Evolutionary conservation across 495 filamentous ascomycete species (phyloP).

Genomic region (Podospora didyma): DNA sequence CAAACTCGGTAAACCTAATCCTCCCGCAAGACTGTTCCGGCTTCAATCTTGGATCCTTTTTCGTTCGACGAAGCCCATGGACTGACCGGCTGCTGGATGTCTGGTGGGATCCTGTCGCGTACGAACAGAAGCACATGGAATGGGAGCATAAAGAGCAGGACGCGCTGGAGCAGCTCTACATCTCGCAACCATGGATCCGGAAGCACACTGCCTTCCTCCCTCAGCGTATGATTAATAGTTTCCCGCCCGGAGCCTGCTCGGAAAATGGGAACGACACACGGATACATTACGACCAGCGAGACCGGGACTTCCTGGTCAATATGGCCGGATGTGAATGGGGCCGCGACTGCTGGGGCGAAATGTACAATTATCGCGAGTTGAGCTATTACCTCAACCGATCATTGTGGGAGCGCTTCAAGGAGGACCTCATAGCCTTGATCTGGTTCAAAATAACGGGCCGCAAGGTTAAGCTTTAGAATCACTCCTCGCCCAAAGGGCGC

Average conservation of each 20-base stretch:
- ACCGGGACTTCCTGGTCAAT: slow-evolving; percentile 94
- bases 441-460: slow-evolving; percentile 54
- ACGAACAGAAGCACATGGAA: slow-evolving; percentile 98
- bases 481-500: neutral
- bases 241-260: slow-evolving; percentile 80
- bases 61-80: slow-evolving; percentile 79
- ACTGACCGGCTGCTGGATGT: slow-evolving; percentile 89
- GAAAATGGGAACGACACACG: slow-evolving; percentile 67
- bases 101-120: slow-evolving; percentile 98
- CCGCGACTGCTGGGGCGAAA: slow-evolving; percentile 95
- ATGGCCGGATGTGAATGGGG: slow-evolving; percentile 98
- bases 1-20: slow-evolving; percentile 76
- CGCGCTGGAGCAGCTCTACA: slow-evolving; percentile 88
- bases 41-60: slow-evolving; percentile 97
- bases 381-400: slow-evolving; percentile 81
- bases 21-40: slow-evolving; percentile 92
- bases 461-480: slow-evolving; percentile 44
- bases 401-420: slow-evolving; percentile 70
- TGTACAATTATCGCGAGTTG: slow-evolving; percentile 86
- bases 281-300: slow-evolving; percentile 82
- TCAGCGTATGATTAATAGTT: slow-evolving; percentile 91
- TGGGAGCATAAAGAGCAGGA: slow-evolving; percentile 99
- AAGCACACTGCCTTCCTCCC: slow-evolving; percentile 83
- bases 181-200: slow-evolving; percentile 87
- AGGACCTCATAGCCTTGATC: slow-evolving; percentile 48